phyloP scores from a whole-genome alignment of 768 basidiomycete genomes.

The Coprinopsis sp. region DNA sequence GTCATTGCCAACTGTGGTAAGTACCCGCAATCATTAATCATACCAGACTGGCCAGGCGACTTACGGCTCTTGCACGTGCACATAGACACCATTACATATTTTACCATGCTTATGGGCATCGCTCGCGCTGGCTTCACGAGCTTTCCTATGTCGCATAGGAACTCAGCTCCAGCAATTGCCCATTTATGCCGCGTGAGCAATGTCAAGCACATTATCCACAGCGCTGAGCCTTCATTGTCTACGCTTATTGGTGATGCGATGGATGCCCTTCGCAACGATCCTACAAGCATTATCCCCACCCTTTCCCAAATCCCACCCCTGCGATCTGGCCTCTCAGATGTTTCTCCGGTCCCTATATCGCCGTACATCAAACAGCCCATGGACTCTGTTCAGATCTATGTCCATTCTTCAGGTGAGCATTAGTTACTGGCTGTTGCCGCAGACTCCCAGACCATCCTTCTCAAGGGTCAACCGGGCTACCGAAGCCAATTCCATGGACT shows the following conservation, averaged over 20 bases:
- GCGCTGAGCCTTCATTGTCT: conserved; percentile 15
- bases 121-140: conserved; percentile 33
- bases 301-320: conserved; percentile 5
- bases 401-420: conserved; percentile 22
- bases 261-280: too few species aligned
- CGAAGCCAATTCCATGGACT: conserved; percentile 17
- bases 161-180: conserved; percentile 41
- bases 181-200: conserved; percentile 31
- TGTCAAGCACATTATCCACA: conserved; percentile 19
- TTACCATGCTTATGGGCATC: conserved; percentile 30
- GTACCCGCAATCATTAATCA: too few species aligned
- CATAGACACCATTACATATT: conserved; percentile 19
- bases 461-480: conserved; percentile 21
- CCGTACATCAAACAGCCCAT: not conserved
- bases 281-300: conserved; percentile 1
- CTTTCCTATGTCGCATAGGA: conserved; percentile 37
- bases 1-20: too few species aligned
- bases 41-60: too few species aligned
- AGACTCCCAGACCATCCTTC: not conserved
- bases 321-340: not conserved
- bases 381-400: conserved; percentile 6
- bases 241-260: conserved; percentile 13
- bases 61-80: too few species aligned
- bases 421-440: not conserved
- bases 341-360: not conserved